A percentile compares a stretch with the other conserved stretches of the same genome.
phyloP scores from a whole-genome alignment of 2,329 filamentous ascomycete species.

The Cladophialophora exuberans region DNA sequence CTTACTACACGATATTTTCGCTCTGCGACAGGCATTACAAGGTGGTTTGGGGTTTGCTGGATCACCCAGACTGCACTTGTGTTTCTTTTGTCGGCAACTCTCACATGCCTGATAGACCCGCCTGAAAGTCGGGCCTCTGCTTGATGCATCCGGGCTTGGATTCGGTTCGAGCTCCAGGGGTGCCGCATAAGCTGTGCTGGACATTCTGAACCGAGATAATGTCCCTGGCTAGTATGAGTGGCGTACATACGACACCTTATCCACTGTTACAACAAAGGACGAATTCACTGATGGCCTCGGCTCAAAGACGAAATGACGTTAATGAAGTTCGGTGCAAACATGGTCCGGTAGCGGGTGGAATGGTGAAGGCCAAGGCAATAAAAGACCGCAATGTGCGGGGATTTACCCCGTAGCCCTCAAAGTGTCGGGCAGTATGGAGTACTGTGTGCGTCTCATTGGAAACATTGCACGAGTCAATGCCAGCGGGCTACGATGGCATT shows the following conservation, averaged over 20 bases:
- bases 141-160: not conserved
- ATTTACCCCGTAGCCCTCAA: not conserved
- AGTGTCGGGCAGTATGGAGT: not conserved
- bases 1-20: constrained; percentile 15
- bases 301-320: constrained; percentile 1
- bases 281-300: not conserved
- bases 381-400: not conserved
- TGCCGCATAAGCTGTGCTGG: not conserved
- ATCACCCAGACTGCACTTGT: constrained; percentile 30
- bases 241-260: no score
- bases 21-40: constrained; percentile 21
- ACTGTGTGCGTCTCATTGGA: not conserved
- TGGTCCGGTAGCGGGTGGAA: not conserved
- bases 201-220: constrained; percentile 6
- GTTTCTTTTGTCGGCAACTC: constrained; percentile 34
- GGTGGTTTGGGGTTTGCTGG: constrained; percentile 15
- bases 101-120: constrained; percentile 35
- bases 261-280: not conserved
- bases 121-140: constrained; percentile 2
- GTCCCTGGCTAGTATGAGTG: not conserved
- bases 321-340: not conserved
- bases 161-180: not conserved
- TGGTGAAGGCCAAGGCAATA: not conserved
- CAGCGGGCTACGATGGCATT: not conserved
- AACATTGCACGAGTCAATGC: no score